phyloP scores from a whole-genome alignment of 257 asterid species.

The Solanum arcanum region DNA sequence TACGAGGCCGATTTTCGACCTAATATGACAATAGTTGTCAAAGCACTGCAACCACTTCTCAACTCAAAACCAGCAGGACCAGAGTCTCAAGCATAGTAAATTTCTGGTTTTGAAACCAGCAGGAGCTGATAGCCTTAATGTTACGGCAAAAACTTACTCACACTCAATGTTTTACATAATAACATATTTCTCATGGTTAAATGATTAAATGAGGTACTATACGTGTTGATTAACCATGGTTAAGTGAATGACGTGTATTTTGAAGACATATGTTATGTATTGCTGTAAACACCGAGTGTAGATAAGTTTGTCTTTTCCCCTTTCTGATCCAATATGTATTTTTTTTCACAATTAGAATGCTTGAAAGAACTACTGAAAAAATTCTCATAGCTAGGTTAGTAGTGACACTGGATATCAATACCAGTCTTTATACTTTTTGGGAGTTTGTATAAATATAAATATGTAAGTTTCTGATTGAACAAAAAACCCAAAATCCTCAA shows the following conservation, averaged over 20 bases:
- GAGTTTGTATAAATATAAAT: not conserved
- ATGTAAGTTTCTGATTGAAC: not conserved
- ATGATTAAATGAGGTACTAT: not conserved
- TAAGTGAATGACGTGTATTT: not conserved
- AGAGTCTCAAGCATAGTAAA: not conserved
- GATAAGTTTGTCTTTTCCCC: not conserved
- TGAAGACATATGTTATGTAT: not conserved
- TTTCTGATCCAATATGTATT: not conserved
- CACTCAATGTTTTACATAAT: not conserved
- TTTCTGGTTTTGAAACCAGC: not conserved
- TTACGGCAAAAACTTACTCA: not conserved
- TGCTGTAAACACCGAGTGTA: not conserved
- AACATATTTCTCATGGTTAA: not conserved
- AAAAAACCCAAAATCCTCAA: not conserved
- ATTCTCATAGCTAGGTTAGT: not conserved
- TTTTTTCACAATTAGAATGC: not conserved
- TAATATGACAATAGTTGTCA: conserved; percentile 89
- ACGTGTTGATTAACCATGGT: not conserved
- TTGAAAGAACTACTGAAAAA: not conserved
- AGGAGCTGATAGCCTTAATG: not conserved
- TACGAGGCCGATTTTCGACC: conserved; percentile 94
- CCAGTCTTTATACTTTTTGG: not conserved
- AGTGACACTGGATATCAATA: not conserved
- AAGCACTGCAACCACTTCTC: conserved; percentile 91
- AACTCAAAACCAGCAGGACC: conserved; percentile 55